These are phyloP conservation scores for Phoenix dactylifera DNA, from an alignment of 176 grass and related monocot species.

Conservation along the genomic window DNA sequence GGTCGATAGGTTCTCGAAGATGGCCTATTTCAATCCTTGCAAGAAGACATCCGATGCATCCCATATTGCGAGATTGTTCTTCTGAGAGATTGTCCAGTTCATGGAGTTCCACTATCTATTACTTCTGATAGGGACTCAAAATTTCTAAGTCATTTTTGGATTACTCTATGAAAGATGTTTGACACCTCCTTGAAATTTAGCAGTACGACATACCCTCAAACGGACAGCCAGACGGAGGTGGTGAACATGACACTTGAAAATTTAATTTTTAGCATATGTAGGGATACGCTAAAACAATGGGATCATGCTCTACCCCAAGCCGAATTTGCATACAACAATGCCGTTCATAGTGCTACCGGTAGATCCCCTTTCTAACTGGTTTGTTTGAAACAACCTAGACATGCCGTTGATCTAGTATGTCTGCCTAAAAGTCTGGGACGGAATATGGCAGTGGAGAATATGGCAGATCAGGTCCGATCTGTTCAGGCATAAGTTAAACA, in stretches of 20 bases:
- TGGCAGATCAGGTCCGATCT: not conserved
- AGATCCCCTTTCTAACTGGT: no score
- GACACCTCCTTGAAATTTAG: not conserved
- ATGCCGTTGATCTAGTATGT: no score
- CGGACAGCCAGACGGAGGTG: not conserved
- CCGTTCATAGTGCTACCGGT: no score
- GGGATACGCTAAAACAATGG: not conserved
- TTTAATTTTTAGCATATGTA: not conserved
- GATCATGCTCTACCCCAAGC: not conserved
- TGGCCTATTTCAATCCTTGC: not conserved
- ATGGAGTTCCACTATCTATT: not conserved
- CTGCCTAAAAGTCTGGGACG: no score
- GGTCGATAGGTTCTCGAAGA: not conserved
- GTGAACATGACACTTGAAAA: not conserved
- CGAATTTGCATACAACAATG: not conserved
- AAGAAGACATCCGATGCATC: not conserved
- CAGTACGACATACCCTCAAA: not conserved
- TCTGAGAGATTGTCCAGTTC: not conserved
- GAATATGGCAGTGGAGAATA: no score
- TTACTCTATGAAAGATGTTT: not conserved
- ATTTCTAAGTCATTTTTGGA: not conserved
- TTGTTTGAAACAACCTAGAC: no score
- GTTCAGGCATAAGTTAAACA: not conserved
- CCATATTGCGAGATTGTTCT: not conserved
- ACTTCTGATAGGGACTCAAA: not conserved